Conservation (phyloP, 1,284 basidiomycete genomes). For the Porodaedalea pini region DNA sequence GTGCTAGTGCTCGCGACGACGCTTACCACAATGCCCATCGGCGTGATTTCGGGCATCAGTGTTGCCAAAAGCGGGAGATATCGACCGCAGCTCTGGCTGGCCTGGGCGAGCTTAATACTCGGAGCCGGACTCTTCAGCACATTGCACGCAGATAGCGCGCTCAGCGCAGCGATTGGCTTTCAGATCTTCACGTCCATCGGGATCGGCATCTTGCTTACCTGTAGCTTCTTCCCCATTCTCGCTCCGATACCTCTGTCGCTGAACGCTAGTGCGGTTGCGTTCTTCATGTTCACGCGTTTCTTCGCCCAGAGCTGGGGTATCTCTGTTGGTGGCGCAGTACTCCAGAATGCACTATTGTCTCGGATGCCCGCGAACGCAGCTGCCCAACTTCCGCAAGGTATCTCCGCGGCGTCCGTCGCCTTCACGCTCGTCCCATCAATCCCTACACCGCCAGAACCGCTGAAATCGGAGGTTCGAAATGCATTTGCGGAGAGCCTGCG, state of each 20-base stretch:
- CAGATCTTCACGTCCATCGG: conserved; percentile 34
- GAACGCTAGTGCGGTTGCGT: conserved; percentile 33
- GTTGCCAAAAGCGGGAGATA: conserved; percentile 33
- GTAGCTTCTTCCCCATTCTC: conserved; percentile 32
- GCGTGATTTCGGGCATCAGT: conserved; percentile 30
- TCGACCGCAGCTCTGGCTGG: conserved; percentile 35
- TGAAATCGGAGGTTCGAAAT: conserved; percentile 30
- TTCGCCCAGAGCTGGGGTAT: conserved; percentile 37
- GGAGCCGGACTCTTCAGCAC: conserved; percentile 37
- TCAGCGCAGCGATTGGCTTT: conserved; percentile 31
- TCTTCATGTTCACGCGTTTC: conserved; percentile 31
- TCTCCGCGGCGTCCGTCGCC: conserved; percentile 32
- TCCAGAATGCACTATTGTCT: conserved; percentile 37
- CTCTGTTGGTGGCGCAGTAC: conserved; percentile 35
- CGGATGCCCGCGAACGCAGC: conserved; percentile 34
- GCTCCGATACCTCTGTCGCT: conserved; percentile 33
- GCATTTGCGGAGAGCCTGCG: conserved; percentile 35
- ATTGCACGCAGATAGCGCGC: conserved; percentile 32
- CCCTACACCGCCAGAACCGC: conserved; percentile 29
- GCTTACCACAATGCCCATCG: conserved; percentile 30
- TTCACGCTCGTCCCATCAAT: conserved; percentile 37
- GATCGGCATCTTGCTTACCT: conserved; percentile 29
- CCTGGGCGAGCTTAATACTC: conserved; percentile 37
- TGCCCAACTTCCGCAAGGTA: conserved; percentile 30
- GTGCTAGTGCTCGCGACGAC: conserved; percentile 38